Conservation (phyloP, 306 rosid species). For the Astragalus membranaceus region DNA sequence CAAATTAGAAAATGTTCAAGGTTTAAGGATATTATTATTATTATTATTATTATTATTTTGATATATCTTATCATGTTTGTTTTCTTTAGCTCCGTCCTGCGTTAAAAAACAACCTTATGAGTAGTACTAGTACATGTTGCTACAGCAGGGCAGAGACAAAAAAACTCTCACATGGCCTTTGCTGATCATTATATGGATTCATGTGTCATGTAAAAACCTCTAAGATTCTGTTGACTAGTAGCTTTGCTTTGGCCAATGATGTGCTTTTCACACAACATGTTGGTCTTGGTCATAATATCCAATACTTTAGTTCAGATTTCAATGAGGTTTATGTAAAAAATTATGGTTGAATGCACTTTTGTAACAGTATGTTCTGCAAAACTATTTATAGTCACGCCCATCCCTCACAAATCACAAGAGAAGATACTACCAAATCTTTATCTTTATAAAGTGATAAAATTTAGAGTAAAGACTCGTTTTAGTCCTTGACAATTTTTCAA, state of each 20-base stretch:
- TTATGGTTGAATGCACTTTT: background rate
- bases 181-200: background rate
- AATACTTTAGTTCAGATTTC: background rate
- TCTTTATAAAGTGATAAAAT: background rate
- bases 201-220: background rate
- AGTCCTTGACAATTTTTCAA: too few species aligned
- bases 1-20: constrained; percentile 31
- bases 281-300: background rate
- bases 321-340: too few species aligned
- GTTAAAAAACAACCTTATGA: background rate
- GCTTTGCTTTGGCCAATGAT: background rate
- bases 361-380: background rate
- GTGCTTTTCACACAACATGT: background rate
- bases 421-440: background rate
- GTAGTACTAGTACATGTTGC: constrained; percentile 16
- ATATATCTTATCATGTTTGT: constrained; percentile 13
- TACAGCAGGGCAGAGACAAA: background rate
- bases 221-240: background rate
- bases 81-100: constrained; percentile 10
- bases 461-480: too few species aligned
- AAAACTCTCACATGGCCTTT: constrained; percentile 24
- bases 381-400: background rate
- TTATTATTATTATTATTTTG: background rate
- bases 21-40: background rate
- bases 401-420: too few species aligned